These are phyloP conservation scores for Penicillium fimorum DNA, from an alignment of 495 filamentous ascomycete species.

Conservation along the genomic window DNA sequence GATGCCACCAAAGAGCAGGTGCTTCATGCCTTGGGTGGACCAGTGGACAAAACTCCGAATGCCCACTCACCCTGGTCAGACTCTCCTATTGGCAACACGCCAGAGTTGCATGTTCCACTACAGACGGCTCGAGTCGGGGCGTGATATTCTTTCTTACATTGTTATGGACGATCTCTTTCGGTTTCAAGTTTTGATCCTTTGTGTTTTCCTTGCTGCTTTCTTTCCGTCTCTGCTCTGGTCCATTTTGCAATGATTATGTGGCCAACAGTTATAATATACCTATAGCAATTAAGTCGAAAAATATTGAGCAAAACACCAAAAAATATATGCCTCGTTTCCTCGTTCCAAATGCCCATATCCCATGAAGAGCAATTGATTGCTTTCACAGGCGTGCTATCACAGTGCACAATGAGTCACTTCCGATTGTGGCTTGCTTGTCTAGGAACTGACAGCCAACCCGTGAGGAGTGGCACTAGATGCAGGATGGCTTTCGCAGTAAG, in stretches of 20 bases:
- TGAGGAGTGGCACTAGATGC: too few relatives aligned
- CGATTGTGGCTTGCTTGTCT: too few relatives aligned
- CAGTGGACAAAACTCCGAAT: constrained; percentile 11
- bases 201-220: not conserved
- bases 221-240: not conserved
- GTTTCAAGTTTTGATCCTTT: not conserved
- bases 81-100: constrained; percentile 7
- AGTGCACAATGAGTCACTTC: too few relatives aligned
- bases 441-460: too few relatives aligned
- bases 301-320: too few relatives aligned
- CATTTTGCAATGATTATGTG: not conserved
- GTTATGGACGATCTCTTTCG: too few relatives aligned
- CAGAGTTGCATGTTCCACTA: constrained; percentile 12
- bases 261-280: not conserved
- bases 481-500: too few relatives aligned
- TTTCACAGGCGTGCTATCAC: too few relatives aligned
- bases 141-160: not conserved
- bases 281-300: not conserved
- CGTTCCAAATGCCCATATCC: too few relatives aligned
- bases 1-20: constrained; percentile 75
- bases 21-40: constrained; percentile 65
- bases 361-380: too few relatives aligned
- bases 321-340: not conserved
- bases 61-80: constrained; percentile 3
- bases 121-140: constrained; percentile 12